These are phyloP conservation scores for Gracilaria vermiculophylla DNA, from an alignment of 23 red algal genomes.

Conservation along the genomic window DNA sequence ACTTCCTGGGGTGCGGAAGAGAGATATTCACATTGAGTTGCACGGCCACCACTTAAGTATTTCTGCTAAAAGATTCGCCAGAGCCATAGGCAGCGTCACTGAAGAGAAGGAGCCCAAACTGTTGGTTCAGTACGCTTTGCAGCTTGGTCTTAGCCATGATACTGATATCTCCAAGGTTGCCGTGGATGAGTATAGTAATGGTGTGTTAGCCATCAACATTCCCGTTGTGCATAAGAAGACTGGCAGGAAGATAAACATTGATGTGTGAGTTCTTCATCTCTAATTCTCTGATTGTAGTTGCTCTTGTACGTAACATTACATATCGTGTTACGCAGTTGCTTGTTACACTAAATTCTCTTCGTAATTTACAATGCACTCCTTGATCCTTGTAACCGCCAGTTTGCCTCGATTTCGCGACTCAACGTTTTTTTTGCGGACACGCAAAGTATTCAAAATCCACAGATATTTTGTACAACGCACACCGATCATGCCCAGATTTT, in stretches of 20 bases:
- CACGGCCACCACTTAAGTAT: conserved; percentile 4
- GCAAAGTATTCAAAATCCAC: too few relatives aligned
- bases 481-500: too few relatives aligned
- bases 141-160: conserved; percentile 1
- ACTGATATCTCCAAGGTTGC: not conserved
- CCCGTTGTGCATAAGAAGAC: not conserved
- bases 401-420: too few relatives aligned
- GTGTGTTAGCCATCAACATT: not conserved
- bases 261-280: not conserved
- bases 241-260: not conserved
- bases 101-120: not conserved
- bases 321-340: too few relatives aligned
- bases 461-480: too few relatives aligned
- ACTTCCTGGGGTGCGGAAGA: conserved; percentile 10
- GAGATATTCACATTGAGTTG: conserved; percentile 1
- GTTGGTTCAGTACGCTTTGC: not conserved
- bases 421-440: too few relatives aligned
- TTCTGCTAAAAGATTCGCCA: not conserved
- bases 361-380: too few relatives aligned
- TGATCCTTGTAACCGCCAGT: too few relatives aligned
- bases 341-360: too few relatives aligned
- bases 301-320: not conserved
- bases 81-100: not conserved
- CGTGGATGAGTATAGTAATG: not conserved
- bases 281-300: not conserved